A percentile compares a stretch with the other conserved stretches of the same genome.
phyloP scores from a whole-genome alignment of 192 early-diverging fungal species.

The Hyaloraphidium curvatum region DNA sequence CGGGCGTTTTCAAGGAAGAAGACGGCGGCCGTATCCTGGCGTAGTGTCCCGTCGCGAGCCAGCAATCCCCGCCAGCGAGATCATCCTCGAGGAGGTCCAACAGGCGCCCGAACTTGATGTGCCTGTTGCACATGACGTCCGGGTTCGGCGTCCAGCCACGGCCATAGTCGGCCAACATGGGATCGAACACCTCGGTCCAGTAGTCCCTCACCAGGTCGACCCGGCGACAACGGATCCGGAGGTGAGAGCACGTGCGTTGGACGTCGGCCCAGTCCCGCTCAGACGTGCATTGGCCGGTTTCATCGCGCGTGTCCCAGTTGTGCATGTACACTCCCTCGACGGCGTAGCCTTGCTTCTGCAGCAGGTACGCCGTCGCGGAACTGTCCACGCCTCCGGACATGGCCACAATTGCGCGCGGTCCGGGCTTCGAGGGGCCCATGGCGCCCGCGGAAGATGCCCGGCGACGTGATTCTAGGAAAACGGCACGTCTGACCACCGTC shows the following conservation, averaged over 20 bases:
- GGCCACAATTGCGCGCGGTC: too few species aligned
- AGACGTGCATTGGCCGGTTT: constrained; percentile 51
- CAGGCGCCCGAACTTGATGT: constrained; percentile 88
- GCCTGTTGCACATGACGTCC: constrained; percentile 71
- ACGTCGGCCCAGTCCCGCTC: constrained; percentile 62
- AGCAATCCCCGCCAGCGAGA: constrained; percentile 46
- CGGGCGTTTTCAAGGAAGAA: not conserved
- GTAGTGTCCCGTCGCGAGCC: constrained; percentile 32
- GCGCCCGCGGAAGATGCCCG: too few species aligned
- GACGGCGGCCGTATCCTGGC: constrained; percentile 15
- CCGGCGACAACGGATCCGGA: constrained; percentile 36
- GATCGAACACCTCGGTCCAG: constrained; percentile 76
- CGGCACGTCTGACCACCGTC: too few species aligned
- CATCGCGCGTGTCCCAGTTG: constrained; percentile 84
- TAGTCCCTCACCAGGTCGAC: constrained; percentile 75
- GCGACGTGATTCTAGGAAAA: too few species aligned
- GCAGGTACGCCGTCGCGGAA: constrained; percentile 57
- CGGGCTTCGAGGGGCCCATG: too few species aligned
- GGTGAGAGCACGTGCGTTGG: constrained; percentile 37
- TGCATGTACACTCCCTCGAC: constrained; percentile 79
- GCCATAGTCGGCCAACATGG: constrained; percentile 49
- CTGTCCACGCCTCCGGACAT: constrained; percentile 96
- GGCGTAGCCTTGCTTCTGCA: constrained; percentile 38
- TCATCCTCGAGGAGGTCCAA: constrained; percentile 35
- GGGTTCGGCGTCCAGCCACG: constrained; percentile 74